Base-by-base conservation (phyloP, 23 red algal genomes). In the Gracilaria domingensis region DNA sequence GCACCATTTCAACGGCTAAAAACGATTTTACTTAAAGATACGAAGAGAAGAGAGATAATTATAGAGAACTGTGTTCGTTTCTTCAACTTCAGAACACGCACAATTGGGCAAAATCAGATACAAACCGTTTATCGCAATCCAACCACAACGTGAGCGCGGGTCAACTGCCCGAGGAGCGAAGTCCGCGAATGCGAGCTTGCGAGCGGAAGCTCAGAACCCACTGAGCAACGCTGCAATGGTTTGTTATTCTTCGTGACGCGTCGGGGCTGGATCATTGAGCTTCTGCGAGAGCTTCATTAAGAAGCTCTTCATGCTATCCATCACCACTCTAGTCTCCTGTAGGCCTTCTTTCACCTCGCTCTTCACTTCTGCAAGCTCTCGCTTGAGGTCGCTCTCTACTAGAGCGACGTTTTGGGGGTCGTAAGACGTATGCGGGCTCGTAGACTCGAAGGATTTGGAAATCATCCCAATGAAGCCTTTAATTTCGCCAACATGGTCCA, bases 1-100 rank as follows among this genome's bases (percentile, higher is more conserved):
- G 81, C 21, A 2, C 32, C 81, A 12, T 66, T 84, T 66, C 14
- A 36, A 34, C 48, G 29, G 21, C 53, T 84, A 12, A 64, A 44
- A 13, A 39, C 30, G 1, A 37, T 20, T 17, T 29, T 84, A 14
- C 8, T 8, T 3, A 39, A 38, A n/a, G 60, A 66, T 35, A 25
- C 44, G 18, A 39, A 56, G 11, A 35, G 30, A 84, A 16, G 81
- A 13, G 1, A 34, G 2, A 83, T 44, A 12, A 13, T 83, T 1
- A 54, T 81, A 8, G 33, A 49, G 17, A 53, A 21, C n/a, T n/a
- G n/a, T n/a, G n/a, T n/a, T n/a, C n/a, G n/a, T n/a, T n/a, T n/a
- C n/a, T n/a, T n/a, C n/a, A 74, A 47, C 17, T 47, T 74, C 69
- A 9, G 26, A 17, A 74, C 69, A 32, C 5, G 69, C 8, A 16